These are phyloP conservation scores for Onygena corvina DNA, from an alignment of 2,329 filamentous ascomycete species.

Conservation along the genomic window DNA sequence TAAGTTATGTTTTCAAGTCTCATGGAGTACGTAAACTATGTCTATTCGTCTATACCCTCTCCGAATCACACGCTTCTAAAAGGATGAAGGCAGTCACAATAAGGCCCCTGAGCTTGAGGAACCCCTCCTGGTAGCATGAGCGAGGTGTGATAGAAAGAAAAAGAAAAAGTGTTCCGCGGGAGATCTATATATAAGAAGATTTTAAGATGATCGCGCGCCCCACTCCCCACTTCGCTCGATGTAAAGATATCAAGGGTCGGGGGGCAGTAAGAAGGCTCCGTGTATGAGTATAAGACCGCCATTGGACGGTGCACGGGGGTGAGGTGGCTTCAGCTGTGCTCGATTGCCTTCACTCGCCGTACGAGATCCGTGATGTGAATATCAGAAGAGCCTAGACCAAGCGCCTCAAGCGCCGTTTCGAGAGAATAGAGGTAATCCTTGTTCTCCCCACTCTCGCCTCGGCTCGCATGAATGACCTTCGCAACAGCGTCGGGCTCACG, in stretches of 20 bases:
- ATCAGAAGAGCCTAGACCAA: conserved; percentile 69
- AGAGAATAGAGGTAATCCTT: conserved; percentile 77
- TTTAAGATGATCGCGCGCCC: not conserved
- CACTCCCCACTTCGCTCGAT: not conserved
- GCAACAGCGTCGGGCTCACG: conserved; percentile 70
- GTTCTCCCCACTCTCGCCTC: conserved; percentile 79
- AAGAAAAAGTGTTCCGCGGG: too few species aligned
- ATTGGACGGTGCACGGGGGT: not conserved
- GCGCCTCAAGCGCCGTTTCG: conserved; percentile 57
- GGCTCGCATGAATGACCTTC: conserved; percentile 62
- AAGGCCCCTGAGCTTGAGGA: too few species aligned
- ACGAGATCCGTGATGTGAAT: conserved; percentile 76
- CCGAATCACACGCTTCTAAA: too few species aligned
- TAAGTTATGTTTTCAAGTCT: not conserved
- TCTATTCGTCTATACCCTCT: too few species aligned
- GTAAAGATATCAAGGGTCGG: not conserved
- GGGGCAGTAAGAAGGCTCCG: not conserved
- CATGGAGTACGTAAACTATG: not conserved
- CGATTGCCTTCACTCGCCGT: conserved; percentile 45
- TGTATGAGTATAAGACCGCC: too few species aligned
- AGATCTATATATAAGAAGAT: too few species aligned
- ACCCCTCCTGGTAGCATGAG: too few species aligned
- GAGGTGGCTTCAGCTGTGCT: not conserved
- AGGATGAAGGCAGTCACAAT: too few species aligned
- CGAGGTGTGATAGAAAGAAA: too few species aligned